Base-by-base conservation (phyloP, 768 basidiomycete species). In the Suillus paluster region DNA sequence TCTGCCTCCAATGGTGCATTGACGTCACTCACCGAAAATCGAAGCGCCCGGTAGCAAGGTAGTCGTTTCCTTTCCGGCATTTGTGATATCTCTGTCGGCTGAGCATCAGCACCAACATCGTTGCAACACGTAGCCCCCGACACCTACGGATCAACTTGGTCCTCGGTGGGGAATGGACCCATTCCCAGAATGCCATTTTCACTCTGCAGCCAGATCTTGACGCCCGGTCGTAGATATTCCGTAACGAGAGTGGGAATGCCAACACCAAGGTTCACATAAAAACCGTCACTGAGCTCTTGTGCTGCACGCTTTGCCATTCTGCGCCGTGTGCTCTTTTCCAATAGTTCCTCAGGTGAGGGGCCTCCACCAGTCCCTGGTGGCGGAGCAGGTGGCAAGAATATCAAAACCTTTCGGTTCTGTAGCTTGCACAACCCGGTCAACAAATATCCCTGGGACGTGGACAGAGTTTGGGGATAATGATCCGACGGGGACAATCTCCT, bases 61-160 rank as follows among this genome's bases (percentile, higher is more conserved):
- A 52, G 95, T 89, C 8, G 92, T 94, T 75, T 94, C 92, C 73
- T 95, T 95, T 19, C 93, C 90, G 48, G 90, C 91, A 69, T 92
- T 93, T 67, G 94, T 90, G 66, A 94, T 83, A 73, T 94, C 93
- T 27, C 90, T 91, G 54, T 64, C 21, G 52, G 45, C 34, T 8
- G 30, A 44, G 25, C 15, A 25, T 23, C 25, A 66, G 45, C 46
- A 34, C 27, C 34, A 1, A 39, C 25, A 27, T 38, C 36, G 27
- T 19, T 27, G 36, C 23, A 39, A 19, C 23, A 55, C 5, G 17
- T 23, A 54, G 34, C 50, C 48, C 36, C 30, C 44, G 60, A 27
- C 19, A 78, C 88, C 76, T 62, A 90, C 89, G 88, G 84, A 69
- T 92, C 90, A 19, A 91, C 79, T 72, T 90, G 80, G 61, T 88